Evolutionary conservation across 2,329 filamentous ascomycete genomes (phyloP).

Genomic region (Trichoderma arundinaceum): DNA sequence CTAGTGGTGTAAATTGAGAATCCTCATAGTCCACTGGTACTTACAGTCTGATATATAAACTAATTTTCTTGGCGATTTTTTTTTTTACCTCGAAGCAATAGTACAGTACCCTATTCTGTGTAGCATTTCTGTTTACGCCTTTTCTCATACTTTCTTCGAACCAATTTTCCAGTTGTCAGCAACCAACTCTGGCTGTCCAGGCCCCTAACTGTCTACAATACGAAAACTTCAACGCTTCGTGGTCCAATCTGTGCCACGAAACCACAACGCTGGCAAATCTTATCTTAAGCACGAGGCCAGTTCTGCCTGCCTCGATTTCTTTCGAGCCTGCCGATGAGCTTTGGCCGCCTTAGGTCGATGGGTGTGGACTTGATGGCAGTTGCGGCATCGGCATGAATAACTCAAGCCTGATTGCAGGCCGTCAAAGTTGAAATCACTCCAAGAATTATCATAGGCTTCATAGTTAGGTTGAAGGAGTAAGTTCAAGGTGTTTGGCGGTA

Average conservation of each 20-base stretch:
- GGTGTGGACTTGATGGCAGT: conserved; percentile 3
- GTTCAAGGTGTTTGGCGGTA: not conserved
- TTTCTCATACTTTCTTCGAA: not conserved
- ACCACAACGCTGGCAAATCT: conserved; percentile 30
- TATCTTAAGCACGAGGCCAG: conserved; percentile 1
- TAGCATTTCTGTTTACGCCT: not conserved
- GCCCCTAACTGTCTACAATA: not conserved
- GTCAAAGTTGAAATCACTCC: not conserved
- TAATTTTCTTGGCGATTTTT: not conserved
- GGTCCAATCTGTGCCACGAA: conserved; percentile 11
- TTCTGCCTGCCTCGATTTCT: conserved; percentile 18
- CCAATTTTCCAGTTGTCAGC: not conserved
- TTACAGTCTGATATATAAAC: not conserved
- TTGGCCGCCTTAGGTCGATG: conserved; percentile 31
- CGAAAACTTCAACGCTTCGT: not conserved
- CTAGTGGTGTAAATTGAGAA: not conserved
- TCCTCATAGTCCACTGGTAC: not conserved
- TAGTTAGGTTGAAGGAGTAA: not conserved
- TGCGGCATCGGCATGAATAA: not conserved
- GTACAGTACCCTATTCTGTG: not conserved
- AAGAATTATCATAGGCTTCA: not conserved
- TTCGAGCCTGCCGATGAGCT: conserved; percentile 32
- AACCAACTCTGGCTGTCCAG: not conserved
- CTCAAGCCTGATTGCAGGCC: not conserved
- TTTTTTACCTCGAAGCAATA: not conserved